Evolutionary conservation across 2,329 filamentous ascomycete genomes (phyloP).

Genomic region (Nothophaeocryptopus gaeumannii): DNA sequence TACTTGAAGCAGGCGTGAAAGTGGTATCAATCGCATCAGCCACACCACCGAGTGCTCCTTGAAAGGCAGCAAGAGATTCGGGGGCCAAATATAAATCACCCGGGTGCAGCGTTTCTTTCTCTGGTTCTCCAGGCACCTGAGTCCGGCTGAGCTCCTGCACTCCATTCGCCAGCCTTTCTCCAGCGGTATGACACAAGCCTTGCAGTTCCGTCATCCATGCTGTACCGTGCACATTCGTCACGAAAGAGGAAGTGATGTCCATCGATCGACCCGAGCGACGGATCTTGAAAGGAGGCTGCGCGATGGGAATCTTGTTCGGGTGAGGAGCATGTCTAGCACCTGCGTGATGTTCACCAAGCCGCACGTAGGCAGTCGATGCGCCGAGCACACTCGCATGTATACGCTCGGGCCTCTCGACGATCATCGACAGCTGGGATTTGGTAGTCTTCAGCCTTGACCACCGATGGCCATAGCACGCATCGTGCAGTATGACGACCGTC

Average conservation of each 20-base stretch:
- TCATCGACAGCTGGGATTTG: conserved; percentile 67
- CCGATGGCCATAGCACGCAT: conserved; percentile 91
- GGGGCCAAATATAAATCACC: conserved; percentile 88
- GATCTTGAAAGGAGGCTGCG: conserved; percentile 72
- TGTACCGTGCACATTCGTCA: conserved; percentile 85
- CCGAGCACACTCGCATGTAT: conserved; percentile 81
- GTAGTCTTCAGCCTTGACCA: conserved; percentile 80
- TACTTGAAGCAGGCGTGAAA: conserved; percentile 53
- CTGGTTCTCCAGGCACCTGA: conserved; percentile 32
- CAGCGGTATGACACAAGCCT: conserved; percentile 77
- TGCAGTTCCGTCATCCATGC: conserved; percentile 94
- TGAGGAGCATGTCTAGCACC: conserved; percentile 67
- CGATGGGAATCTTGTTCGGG: conserved; percentile 55
- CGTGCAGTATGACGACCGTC: conserved; percentile 82
- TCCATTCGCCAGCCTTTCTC: conserved; percentile 70
- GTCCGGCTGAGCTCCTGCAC: conserved; percentile 71
- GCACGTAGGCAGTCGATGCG: conserved; percentile 81
- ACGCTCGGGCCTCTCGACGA: conserved; percentile 90
- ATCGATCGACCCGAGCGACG: conserved; percentile 72
- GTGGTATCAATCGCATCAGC: conserved; percentile 89
- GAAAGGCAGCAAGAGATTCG: conserved; percentile 81
- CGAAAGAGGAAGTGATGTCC: conserved; percentile 68
- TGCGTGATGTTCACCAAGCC: conserved; percentile 76
- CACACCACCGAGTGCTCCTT: conserved; percentile 87
- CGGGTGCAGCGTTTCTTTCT: conserved; percentile 70